Evolutionary conservation across 1,284 basidiomycete species (phyloP).

Genomic region (Porodaedalea pini): DNA sequence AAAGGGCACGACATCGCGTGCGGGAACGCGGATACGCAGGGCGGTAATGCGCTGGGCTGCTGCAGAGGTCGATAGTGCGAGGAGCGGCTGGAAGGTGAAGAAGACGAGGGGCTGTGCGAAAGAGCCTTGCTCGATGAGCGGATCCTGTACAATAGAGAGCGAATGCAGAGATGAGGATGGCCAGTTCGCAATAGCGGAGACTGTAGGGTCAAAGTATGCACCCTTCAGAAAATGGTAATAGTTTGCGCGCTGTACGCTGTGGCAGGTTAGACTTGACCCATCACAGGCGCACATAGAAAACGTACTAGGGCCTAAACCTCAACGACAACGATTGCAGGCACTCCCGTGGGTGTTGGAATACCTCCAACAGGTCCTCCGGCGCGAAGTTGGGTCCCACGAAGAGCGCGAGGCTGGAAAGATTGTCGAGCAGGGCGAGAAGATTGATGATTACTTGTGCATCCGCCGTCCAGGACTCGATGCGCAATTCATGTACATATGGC

Average conservation of each 20-base stretch:
- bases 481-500: conserved; percentile 44
- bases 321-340: conserved; percentile 45
- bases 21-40: conserved; percentile 58
- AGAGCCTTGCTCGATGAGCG: conserved; percentile 34
- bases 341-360: conserved; percentile 43
- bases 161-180: conserved; percentile 38
- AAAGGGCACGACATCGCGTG: conserved; percentile 46
- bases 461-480: conserved; percentile 52
- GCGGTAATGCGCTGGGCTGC: conserved; percentile 39
- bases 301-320: conserved; percentile 71
- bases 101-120: conserved; percentile 78
- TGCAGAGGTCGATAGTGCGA: conserved; percentile 44
- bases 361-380: conserved; percentile 62
- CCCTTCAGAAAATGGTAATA: conserved; percentile 73
- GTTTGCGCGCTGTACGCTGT: conserved; percentile 59
- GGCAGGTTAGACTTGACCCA: conserved; percentile 2
- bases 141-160: conserved; percentile 67
- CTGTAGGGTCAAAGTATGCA: conserved; percentile 62
- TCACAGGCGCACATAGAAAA: background rate
- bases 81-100: conserved; percentile 53
- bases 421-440: conserved; percentile 45
- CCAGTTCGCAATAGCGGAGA: conserved; percentile 56
- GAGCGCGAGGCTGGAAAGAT: conserved; percentile 45
- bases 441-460: conserved; percentile 64
- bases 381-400: conserved; percentile 60